Conservation (phyloP, 2,329 filamentous ascomycete species). For the Ceratocystis albifundus region DNA sequence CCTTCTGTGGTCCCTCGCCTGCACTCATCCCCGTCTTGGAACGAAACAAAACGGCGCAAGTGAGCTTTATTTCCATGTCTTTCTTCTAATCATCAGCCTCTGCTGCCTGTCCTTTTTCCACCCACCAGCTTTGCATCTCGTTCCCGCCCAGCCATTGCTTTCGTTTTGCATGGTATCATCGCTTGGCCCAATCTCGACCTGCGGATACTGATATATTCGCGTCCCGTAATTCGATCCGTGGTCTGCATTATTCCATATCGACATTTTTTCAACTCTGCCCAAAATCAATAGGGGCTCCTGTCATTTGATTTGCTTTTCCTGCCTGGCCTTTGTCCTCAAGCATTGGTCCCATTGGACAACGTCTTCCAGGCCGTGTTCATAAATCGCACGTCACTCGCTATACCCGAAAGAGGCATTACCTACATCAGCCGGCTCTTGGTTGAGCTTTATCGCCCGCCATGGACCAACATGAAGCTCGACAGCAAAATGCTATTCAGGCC, state of each 20-base stretch:
- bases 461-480: conserved; percentile 55
- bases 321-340: background rate
- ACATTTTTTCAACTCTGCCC: background rate
- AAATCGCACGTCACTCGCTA: background rate
- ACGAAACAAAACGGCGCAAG: background rate
- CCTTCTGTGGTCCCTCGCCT: conserved; percentile 11
- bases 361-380: background rate
- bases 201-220: background rate
- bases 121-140: conserved; percentile 3
- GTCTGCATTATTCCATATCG: background rate
- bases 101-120: conserved; percentile 18
- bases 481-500: conserved; percentile 67
- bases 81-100: conserved; percentile 24
- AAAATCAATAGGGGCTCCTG: background rate
- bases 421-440: conserved; percentile 20
- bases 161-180: background rate
- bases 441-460: conserved; percentile 25
- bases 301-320: background rate
- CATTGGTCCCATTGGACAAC: background rate
- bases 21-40: background rate
- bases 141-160: background rate
- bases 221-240: background rate
- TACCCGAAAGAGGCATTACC: background rate
- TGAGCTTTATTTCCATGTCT: conserved; percentile 24
- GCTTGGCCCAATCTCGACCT: background rate